phyloP scores from a whole-genome alignment of 306 rosid species.

The Vachellia pachyceras region DNA sequence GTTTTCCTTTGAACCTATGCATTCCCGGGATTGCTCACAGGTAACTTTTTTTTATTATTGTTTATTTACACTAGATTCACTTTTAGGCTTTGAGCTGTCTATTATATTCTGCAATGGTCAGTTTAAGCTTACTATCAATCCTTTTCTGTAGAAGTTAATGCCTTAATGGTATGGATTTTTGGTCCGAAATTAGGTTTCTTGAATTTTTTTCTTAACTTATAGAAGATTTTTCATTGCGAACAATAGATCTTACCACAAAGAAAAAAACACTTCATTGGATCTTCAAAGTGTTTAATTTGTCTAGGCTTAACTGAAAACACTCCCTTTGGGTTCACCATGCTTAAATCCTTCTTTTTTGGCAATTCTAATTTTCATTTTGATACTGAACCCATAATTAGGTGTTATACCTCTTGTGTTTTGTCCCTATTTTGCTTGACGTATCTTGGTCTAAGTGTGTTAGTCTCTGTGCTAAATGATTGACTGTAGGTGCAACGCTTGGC shows the following conservation, averaged over 20 bases:
- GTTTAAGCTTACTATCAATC: neutral
- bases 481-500: conserved; percentile 81
- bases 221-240: conserved; percentile 7
- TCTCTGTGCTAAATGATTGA: conserved; percentile 36
- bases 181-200: neutral
- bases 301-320: neutral
- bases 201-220: neutral
- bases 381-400: conserved; percentile 1
- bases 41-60: conserved; percentile 41
- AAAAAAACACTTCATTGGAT: neutral
- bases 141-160: neutral
- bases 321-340: neutral
- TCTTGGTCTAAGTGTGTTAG: conserved; percentile 13
- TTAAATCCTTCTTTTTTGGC: neutral
- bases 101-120: neutral
- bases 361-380: neutral
- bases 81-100: neutral
- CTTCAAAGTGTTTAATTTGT: neutral
- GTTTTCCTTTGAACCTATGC: conserved; percentile 89
- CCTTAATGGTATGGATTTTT: neutral
- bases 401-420: neutral
- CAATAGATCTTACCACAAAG: neutral
- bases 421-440: neutral
- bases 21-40: conserved; percentile 87
- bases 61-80: conserved; percentile 9